These are phyloP conservation scores for Linderniella brevidens DNA, from an alignment of 257 asterid genomes.

Conservation along the genomic window DNA sequence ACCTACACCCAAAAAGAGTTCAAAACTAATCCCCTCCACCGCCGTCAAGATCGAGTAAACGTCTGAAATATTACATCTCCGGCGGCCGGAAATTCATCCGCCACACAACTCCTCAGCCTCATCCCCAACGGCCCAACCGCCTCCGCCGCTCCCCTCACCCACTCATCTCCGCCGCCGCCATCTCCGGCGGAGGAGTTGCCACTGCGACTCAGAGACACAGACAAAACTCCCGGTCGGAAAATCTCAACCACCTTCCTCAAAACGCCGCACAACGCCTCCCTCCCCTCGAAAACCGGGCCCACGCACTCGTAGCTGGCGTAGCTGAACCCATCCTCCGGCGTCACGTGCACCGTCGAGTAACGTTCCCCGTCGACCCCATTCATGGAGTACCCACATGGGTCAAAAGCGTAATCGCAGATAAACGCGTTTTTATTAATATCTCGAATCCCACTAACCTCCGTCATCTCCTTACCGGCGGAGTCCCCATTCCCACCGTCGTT, in stretches of 20 bases:
- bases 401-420: constrained; percentile 59
- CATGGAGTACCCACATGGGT: constrained; percentile 83
- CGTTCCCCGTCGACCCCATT: constrained; percentile 49
- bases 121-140: constrained; percentile 44
- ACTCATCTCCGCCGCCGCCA: constrained; percentile 8
- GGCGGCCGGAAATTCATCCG: constrained; percentile 29
- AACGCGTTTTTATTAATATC: constrained; percentile 32
- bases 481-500: constrained; percentile 31
- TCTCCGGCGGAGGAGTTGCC: too few relatives aligned
- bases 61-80: constrained; percentile 44
- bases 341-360: constrained; percentile 65
- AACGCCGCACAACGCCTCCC: constrained; percentile 16
- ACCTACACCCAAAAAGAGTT: constrained; percentile 19
- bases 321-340: constrained; percentile 78
- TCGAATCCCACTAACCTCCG: constrained; percentile 35
- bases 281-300: constrained; percentile 33
- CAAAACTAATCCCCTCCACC: constrained; percentile 13
- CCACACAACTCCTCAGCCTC: constrained; percentile 44
- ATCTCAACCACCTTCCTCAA: constrained; percentile 40
- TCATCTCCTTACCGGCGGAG: constrained; percentile 53
- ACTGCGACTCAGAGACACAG: constrained; percentile 33
- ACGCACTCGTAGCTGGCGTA: constrained; percentile 67
- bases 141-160: constrained; percentile 25
- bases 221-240: constrained; percentile 40
- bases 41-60: constrained; percentile 12